Base-by-base conservation (phyloP, 1,139 yeast genomes). In the Yamadazyma dushanensis region DNA sequence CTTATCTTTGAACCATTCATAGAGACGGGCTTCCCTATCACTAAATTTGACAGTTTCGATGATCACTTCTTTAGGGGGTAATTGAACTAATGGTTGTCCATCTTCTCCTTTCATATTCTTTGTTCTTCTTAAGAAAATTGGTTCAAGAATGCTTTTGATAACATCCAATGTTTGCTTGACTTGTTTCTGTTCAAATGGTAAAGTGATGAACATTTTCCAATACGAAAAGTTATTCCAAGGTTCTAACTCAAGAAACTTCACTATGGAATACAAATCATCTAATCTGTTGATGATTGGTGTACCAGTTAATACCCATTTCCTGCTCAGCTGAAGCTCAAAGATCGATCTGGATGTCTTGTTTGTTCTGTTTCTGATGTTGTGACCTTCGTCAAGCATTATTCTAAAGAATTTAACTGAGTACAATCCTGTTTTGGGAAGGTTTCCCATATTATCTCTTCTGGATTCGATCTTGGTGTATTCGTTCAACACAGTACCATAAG, bases 281-380 rank as follows among this genome's bases (percentile, higher is more conserved):
- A 92, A 67, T 43, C 90, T 66, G 57, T 92, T 92, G 33, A 90
- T 85, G 32, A 92, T 87, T 0, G 98, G 97, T 0, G 98, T 92
- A 10, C 98, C 98, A 0, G 97, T 89, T 30, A 92, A 64, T 2
- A 84, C 73, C 98, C 98, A 92, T 45, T 78, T 79, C 34, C 95
- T 69, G 28, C 71, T 70, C 51, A 87, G 80, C 10, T 64, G 54
- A 16, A 92, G 55, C 26, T 77, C 83, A 56, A 77, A 80, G 8
- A 90, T 74, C 0, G 97, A 86, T 49, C 81, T 83, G 0, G 97
- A 81, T 0, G 96, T 84, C 43, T 83, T 83, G 1, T 96, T 83
- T 32, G 74, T 66, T 49, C 94, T 70, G 55, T 90, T 90, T 51
- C 96, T 72, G 41, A 92, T 92, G 23, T 77, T 84, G 54, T 92